A percentile compares a stretch with the other conserved stretches of the same genome.
These are phyloP conservation scores for Brassica balearica DNA, from an alignment of 441 rosid species.

Conservation along the genomic window DNA sequence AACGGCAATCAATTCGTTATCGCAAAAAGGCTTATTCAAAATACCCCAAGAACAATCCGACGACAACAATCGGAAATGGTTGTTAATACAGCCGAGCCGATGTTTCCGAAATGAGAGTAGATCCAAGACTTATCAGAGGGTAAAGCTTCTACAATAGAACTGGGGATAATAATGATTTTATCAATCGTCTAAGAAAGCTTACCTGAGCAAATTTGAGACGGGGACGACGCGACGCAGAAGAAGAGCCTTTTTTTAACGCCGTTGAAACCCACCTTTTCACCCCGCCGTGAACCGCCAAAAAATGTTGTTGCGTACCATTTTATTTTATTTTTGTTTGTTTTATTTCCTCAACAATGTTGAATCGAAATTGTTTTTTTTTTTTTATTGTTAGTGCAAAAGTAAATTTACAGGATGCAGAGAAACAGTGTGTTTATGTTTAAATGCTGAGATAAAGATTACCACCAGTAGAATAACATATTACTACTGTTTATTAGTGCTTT, in stretches of 20 bases:
- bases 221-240: neutral
- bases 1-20: constrained; percentile 14
- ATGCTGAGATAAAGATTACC: neutral
- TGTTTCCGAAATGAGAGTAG: constrained; percentile 24
- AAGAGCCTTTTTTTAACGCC: constrained; percentile 8
- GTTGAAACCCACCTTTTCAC: constrained; percentile 20
- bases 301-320: neutral
- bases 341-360: neutral
- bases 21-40: neutral
- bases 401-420: neutral
- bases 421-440: neutral
- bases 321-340: neutral
- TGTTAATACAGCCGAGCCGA: neutral
- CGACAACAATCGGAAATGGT: constrained; percentile 11
- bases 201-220: neutral
- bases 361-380: neutral
- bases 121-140: constrained; percentile 18
- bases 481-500: neutral
- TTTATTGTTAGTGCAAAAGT: neutral
- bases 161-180: neutral
- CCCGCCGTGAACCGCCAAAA: constrained; percentile 23
- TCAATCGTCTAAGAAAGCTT: neutral
- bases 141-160: neutral
- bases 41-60: neutral
- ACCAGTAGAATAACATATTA: neutral